Evolutionary conservation across 2,329 filamentous ascomycete genomes (phyloP), one percentile per base, ranked within the genome.

Genomic region (Didymella pomorum): DNA sequence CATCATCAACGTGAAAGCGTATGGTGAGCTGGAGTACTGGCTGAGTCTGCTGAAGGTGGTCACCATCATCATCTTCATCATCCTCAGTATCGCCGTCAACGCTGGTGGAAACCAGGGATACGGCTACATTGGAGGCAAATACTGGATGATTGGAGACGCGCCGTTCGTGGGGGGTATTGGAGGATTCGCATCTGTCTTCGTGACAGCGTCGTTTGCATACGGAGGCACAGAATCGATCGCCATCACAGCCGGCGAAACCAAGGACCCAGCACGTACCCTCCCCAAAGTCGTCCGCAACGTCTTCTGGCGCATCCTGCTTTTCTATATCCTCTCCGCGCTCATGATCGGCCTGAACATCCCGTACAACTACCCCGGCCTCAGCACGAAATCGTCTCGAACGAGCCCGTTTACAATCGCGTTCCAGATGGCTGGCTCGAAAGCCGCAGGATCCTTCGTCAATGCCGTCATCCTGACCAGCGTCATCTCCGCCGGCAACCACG

Each of bases 241-340:
- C 52, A 84, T 93, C 14, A 89, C 90, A 3, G 90, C 90, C 1
- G 90, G 90, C 29, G 90, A 93, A 74, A 90, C 90, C 1, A 86
- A 84, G n/a, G 92, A 92, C 70, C 90, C 90, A 3, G 84, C 89
- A 57, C 91, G 95, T 73, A 91, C 89, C 1, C 82, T 97, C 0
- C 93, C 93, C 0, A 92, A 88, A 0, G 93, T 93, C 12, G 87
- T 96, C 70, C 96, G 96, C 79, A 93, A 96, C 75, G 92, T 97
- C 21, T 97, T 97, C 77, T 81, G 79, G 79, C 77, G 79, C 39
- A 79, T 81, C 39, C 29, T 72, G 21, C 51, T 73, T 23, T 81
- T 81, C 69, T 81, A 80, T 61, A 69, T 81, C 42, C 63, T 80
- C 18, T 75, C 75, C 4, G 69, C 78, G 0, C 71, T 79, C 28